Evolutionary conservation across 495 filamentous ascomycete genomes (phyloP).

Genomic region (Tuber brumale): DNA sequence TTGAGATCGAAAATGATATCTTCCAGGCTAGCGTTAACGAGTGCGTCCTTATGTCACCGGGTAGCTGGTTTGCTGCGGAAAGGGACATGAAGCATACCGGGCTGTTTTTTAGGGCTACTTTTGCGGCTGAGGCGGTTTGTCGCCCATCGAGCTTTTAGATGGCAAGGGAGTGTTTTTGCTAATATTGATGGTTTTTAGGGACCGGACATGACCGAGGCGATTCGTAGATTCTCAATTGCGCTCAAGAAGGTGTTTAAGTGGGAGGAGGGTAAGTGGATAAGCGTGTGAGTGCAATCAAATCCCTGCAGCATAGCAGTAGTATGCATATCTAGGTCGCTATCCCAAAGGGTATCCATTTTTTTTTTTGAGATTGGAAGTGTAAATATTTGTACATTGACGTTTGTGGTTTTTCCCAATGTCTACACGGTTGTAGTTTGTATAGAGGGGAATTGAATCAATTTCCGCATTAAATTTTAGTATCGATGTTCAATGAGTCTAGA

Average conservation of each 20-base stretch:
- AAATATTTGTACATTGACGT: background rate
- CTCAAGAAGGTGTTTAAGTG: conserved; percentile 59
- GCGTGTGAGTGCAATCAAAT: background rate
- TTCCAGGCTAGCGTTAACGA: conserved; percentile 65
- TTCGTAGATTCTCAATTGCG: conserved; percentile 65
- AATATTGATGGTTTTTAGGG: conserved; percentile 13
- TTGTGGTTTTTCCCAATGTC: background rate
- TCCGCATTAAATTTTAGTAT: background rate
- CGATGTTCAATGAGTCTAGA: background rate
- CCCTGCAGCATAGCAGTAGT: background rate
- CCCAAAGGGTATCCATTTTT: background rate
- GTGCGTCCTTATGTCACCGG: conserved; percentile 68
- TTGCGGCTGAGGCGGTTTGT: conserved; percentile 62
- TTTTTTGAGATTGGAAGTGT: background rate
- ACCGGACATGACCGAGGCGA: conserved; percentile 71
- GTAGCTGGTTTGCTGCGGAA: conserved; percentile 81
- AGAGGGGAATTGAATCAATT: background rate
- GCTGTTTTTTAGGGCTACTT: conserved; percentile 84
- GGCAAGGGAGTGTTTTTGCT: background rate
- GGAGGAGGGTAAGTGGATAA: conserved; percentile 5
- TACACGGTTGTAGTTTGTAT: background rate
- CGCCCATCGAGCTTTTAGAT: background rate
- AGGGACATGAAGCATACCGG: conserved; percentile 45
- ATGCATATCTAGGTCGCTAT: background rate
- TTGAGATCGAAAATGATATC: conserved; percentile 75